Percentiles rank a stretch among this genome's conserved stretches.
Conservation (phyloP, 371 early-diverging fungal genomes). For the Syncephalastrum racemosum region DNA sequence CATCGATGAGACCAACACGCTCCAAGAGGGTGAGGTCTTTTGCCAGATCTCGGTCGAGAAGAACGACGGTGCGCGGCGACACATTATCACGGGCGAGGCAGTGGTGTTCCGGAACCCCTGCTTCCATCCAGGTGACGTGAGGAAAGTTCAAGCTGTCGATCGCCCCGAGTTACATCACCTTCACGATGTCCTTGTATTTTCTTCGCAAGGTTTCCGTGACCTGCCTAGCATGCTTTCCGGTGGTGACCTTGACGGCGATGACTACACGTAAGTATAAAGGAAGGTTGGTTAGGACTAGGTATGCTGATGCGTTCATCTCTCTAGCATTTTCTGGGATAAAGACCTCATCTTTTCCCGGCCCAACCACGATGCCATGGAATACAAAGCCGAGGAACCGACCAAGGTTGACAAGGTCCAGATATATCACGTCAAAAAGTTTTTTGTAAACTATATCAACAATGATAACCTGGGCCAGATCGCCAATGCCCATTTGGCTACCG, state of each 20-base stretch:
- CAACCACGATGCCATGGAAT: slow-evolving; percentile 63
- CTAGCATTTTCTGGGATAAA: slow-evolving; percentile 69
- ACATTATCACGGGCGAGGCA: slow-evolving; percentile 45
- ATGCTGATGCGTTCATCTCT: not conserved
- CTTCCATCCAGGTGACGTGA: slow-evolving; percentile 85
- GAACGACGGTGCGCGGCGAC: slow-evolving; percentile 18
- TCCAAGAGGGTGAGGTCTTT: slow-evolving; percentile 74
- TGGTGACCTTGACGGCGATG: slow-evolving; percentile 89
- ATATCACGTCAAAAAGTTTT: slow-evolving; percentile 64
- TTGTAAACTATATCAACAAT: slow-evolving; percentile 71
- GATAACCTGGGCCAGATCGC: slow-evolving; percentile 80
- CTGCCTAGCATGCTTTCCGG: slow-evolving; percentile 81
- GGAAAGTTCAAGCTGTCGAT: slow-evolving; percentile 69
- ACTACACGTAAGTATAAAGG: slow-evolving; percentile 47
- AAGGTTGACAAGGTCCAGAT: slow-evolving; percentile 49
- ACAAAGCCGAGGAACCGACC: slow-evolving; percentile 35
- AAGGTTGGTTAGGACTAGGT: not conserved
- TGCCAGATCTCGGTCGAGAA: slow-evolving; percentile 47
- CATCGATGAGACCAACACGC: slow-evolving; percentile 69
- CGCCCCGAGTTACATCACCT: slow-evolving; percentile 56
- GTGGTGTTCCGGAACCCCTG: slow-evolving; percentile 73
- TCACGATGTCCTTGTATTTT: slow-evolving; percentile 77
- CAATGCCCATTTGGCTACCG: slow-evolving; percentile 70
- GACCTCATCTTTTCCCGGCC: slow-evolving; percentile 51
- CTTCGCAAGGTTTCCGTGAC: slow-evolving; percentile 70